Evolutionary conservation across 2,329 filamentous ascomycete genomes (phyloP).

Genomic region (Ophiostoma sp.): DNA sequence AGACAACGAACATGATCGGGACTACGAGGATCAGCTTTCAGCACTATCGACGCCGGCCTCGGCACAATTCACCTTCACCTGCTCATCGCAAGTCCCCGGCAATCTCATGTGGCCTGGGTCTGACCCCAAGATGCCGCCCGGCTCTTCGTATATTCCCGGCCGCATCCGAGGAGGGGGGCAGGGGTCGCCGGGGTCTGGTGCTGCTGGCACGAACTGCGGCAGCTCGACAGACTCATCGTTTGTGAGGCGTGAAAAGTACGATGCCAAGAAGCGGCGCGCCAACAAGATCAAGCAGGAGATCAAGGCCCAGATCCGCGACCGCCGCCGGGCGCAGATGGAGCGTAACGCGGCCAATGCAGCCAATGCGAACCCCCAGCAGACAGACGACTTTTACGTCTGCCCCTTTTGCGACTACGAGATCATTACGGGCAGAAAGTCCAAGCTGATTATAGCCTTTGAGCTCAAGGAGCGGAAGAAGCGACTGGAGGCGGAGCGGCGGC

Average conservation of each 20-base stretch:
- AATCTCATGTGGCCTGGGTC: conserved; percentile 59
- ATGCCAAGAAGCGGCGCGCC: conserved; percentile 54
- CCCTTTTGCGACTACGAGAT: conserved; percentile 97
- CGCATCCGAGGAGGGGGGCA: neutral
- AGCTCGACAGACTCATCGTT: conserved; percentile 9
- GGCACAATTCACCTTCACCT: conserved; percentile 94
- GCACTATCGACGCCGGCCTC: conserved; percentile 63
- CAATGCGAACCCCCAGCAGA: conserved; percentile 45
- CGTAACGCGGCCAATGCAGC: conserved; percentile 61
- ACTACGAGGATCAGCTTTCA: conserved; percentile 64
- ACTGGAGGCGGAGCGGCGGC: conserved; percentile 79
- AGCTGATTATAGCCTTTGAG: conserved; percentile 84
- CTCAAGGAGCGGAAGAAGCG: conserved; percentile 85
- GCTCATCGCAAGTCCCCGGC: conserved; percentile 84
- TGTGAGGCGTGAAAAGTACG: conserved; percentile 24
- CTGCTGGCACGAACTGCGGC: neutral
- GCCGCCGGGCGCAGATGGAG: conserved; percentile 70
- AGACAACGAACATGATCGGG: conserved; percentile 41
- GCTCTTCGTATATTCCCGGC: conserved; percentile 11
- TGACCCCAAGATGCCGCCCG: conserved; percentile 18
- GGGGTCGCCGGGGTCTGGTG: too few relatives aligned
- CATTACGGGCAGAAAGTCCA: conserved; percentile 84
- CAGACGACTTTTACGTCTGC: conserved; percentile 85
- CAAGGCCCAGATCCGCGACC: conserved; percentile 61
- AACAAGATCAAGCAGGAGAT: conserved; percentile 56